Conservation (phyloP, 2,329 filamentous ascomycete species). For the Talaromyces verruculosus region DNA sequence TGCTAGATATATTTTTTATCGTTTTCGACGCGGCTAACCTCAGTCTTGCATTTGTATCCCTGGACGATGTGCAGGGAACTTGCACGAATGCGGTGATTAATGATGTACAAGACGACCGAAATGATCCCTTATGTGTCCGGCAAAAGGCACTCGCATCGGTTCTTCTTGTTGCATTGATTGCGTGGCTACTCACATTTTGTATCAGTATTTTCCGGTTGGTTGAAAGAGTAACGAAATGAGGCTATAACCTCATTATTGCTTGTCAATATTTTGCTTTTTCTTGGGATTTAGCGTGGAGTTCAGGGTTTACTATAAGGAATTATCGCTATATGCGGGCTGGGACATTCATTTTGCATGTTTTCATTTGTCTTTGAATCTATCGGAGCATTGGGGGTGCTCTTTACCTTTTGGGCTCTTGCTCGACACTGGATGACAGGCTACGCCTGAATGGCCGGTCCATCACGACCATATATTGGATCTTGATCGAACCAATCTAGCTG, state of each 20-base stretch:
- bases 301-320: background rate
- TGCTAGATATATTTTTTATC: conserved; percentile 93
- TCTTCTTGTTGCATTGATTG: conserved; percentile 74
- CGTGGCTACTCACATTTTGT: conserved; percentile 88
- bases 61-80: conserved; percentile 63
- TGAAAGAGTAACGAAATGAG: conserved; percentile 22
- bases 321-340: background rate
- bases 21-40: conserved; percentile 95
- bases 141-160: conserved; percentile 74
- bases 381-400: background rate
- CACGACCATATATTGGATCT: conserved; percentile 61
- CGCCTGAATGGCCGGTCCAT: conserved; percentile 53
- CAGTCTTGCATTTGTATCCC: conserved; percentile 80
- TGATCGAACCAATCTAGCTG: conserved; percentile 57
- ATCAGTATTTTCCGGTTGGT: conserved; percentile 73
- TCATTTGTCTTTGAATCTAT: conserved; percentile 6
- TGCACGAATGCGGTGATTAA: conserved; percentile 53
- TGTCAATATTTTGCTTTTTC: conserved; percentile 8
- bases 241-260: background rate
- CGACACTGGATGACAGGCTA: conserved; percentile 18
- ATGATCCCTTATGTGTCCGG: conserved; percentile 57
- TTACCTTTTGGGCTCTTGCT: background rate
- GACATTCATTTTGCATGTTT: background rate
- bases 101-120: conserved; percentile 34
- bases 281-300: conserved; percentile 18